Percentiles rank a stretch among this genome's conserved stretches.
Conservation (phyloP, 495 filamentous ascomycete species). For the Penicillium desertorum region DNA sequence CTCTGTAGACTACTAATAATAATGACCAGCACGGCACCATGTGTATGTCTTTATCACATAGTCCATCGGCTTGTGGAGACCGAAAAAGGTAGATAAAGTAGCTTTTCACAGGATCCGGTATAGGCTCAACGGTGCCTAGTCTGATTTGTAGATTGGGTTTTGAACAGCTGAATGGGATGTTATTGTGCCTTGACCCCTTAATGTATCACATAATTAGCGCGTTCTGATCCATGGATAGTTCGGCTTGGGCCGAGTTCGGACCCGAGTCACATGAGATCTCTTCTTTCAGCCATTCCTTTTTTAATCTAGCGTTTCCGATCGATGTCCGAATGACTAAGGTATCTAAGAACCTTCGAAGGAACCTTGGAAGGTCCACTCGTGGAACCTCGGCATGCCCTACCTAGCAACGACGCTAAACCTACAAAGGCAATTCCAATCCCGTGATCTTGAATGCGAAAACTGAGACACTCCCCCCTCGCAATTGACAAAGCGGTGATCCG, state of each 20-base stretch:
- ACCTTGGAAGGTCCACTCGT: neutral
- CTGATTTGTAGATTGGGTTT: neutral
- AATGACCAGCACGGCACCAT: conserved; percentile 1
- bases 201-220: neutral
- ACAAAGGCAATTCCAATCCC: conserved; percentile 14
- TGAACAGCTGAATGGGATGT: neutral
- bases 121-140: neutral
- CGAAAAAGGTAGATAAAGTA: conserved; percentile 1
- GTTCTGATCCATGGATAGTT: conserved; percentile 8
- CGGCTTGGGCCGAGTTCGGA: conserved; percentile 8
- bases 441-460: conserved; percentile 17
- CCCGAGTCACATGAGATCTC: conserved; percentile 4
- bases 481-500: conserved; percentile 1
- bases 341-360: neutral
- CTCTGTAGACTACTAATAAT: neutral
- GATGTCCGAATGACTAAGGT: conserved; percentile 13
- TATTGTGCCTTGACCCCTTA: neutral
- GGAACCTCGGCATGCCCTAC: too few species aligned
- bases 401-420: conserved; percentile 14
- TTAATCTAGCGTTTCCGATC: conserved; percentile 7
- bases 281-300: neutral
- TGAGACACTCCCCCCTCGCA: conserved; percentile 21
- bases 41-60: conserved; percentile 11
- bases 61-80: conserved; percentile 23
- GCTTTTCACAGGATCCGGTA: neutral